Conservation (phyloP, 805 yeast species). For the Kuraishia cidri region DNA sequence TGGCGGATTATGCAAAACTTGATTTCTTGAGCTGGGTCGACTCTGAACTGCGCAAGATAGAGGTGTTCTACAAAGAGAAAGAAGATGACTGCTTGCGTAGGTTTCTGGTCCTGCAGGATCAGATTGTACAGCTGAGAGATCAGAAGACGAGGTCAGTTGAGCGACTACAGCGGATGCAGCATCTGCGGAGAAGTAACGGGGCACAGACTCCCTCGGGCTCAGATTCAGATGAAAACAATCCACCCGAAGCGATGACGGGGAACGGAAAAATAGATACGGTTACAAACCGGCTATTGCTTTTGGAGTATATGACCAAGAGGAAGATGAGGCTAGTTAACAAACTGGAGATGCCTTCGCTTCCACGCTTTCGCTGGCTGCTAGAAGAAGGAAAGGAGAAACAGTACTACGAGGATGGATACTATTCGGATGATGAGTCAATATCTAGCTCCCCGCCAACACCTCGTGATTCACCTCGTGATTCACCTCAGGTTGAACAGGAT, state of each 20-base stretch:
- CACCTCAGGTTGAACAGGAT: constrained; percentile 6
- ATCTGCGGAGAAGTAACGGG: not conserved
- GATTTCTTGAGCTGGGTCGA: constrained; percentile 66
- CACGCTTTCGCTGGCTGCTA: constrained; percentile 23
- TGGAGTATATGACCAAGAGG: not conserved
- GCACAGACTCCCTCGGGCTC: not conserved
- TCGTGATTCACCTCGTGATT: too few relatives aligned
- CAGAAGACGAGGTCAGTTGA: constrained; percentile 26
- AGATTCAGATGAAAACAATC: too few relatives aligned
- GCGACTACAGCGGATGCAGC: constrained; percentile 6
- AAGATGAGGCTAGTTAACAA: constrained; percentile 13
- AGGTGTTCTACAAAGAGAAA: constrained; percentile 47
- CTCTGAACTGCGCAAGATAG: constrained; percentile 47
- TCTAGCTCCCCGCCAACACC: not conserved
- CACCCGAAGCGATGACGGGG: not conserved
- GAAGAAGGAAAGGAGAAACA: constrained; percentile 21
- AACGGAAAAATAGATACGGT: not conserved
- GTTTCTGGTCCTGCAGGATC: constrained; percentile 56
- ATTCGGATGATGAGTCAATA: constrained; percentile 1
- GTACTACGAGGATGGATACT: constrained; percentile 22
- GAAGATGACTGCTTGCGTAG: constrained; percentile 56
- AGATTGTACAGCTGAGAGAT: constrained; percentile 53
- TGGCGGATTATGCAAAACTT: constrained; percentile 25
- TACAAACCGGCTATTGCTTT: not conserved
- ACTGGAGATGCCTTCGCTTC: constrained; percentile 32